phyloP scores from a whole-genome alignment of 2,329 filamentous ascomycete species.

The Neonectria ditissima region DNA sequence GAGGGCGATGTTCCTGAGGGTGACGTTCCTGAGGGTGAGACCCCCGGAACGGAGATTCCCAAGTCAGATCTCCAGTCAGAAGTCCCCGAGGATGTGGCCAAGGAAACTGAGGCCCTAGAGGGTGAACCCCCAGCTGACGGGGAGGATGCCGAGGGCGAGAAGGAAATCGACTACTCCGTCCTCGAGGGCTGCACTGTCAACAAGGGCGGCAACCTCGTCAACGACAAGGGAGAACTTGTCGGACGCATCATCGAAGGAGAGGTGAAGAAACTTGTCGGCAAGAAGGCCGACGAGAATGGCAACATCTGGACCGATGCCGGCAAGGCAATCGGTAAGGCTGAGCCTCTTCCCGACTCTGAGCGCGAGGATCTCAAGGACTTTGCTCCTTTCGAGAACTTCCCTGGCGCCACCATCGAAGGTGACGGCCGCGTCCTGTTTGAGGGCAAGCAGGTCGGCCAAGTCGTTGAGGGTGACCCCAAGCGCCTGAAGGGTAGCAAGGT shows the following conservation, averaged over 20 bases:
- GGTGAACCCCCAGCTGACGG: neutral
- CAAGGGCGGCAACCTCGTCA: constrained; percentile 68
- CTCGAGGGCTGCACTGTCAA: constrained; percentile 68
- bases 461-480: constrained; percentile 78
- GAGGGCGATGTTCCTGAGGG: constrained; percentile 13
- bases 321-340: constrained; percentile 71
- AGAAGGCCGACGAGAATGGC: constrained; percentile 76
- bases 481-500: constrained; percentile 78
- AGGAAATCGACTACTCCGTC: constrained; percentile 62
- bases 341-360: constrained; percentile 68
- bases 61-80: neutral
- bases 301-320: constrained; percentile 78
- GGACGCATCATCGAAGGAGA: constrained; percentile 77
- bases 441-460: constrained; percentile 75
- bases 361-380: constrained; percentile 68
- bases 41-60: constrained; percentile 16
- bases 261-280: constrained; percentile 71
- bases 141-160: constrained; percentile 50
- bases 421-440: constrained; percentile 74
- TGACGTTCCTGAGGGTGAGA: constrained; percentile 14
- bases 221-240: constrained; percentile 69
- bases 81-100: constrained; percentile 24
- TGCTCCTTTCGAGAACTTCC: constrained; percentile 75
- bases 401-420: constrained; percentile 73
- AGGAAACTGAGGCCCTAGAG: neutral